These are phyloP conservation scores for Candida albicans DNA, from an alignment of 1,139 yeast genomes.

Conservation along the genomic window DNA sequence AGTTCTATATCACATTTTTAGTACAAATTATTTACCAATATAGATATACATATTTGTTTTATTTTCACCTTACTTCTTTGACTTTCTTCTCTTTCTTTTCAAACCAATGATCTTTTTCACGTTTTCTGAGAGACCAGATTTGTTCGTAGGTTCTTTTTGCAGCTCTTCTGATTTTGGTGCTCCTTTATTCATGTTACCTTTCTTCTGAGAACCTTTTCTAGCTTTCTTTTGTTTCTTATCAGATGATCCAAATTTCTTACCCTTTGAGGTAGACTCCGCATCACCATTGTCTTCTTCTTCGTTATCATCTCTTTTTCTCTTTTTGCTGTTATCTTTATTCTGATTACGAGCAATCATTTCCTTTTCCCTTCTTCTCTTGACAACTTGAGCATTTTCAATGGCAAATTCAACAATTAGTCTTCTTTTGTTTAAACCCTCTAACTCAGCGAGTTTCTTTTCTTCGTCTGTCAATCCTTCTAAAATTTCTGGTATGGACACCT, in stretches of 20 bases:
- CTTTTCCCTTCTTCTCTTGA: slow-evolving; percentile 83
- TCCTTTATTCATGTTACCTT: slow-evolving; percentile 30
- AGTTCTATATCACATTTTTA: slow-evolving; percentile 1
- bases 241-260: slow-evolving; percentile 10
- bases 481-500: slow-evolving; percentile 70
- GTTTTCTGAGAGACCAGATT: slow-evolving; percentile 51
- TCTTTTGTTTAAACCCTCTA: slow-evolving; percentile 62
- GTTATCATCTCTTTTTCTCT: slow-evolving; percentile 24
- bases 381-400: slow-evolving; percentile 89
- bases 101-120: slow-evolving; percentile 63
- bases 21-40: not conserved
- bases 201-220: slow-evolving; percentile 31
- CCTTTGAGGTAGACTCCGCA: slow-evolving; percentile 16
- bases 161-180: slow-evolving; percentile 16
- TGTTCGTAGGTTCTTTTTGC: slow-evolving; percentile 19
- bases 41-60: not conserved
- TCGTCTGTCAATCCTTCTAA: slow-evolving; percentile 72
- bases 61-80: slow-evolving; percentile 25
- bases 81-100: slow-evolving; percentile 69
- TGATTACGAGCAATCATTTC: slow-evolving; percentile 48
- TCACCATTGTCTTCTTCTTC: slow-evolving; percentile 22
- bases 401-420: slow-evolving; percentile 94
- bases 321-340: slow-evolving; percentile 19
- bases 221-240: slow-evolving; percentile 17
- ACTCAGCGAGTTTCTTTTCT: slow-evolving; percentile 53